Conservation (phyloP, 2,329 filamentous ascomycete genomes). For the Colletotrichum zoysiae region DNA sequence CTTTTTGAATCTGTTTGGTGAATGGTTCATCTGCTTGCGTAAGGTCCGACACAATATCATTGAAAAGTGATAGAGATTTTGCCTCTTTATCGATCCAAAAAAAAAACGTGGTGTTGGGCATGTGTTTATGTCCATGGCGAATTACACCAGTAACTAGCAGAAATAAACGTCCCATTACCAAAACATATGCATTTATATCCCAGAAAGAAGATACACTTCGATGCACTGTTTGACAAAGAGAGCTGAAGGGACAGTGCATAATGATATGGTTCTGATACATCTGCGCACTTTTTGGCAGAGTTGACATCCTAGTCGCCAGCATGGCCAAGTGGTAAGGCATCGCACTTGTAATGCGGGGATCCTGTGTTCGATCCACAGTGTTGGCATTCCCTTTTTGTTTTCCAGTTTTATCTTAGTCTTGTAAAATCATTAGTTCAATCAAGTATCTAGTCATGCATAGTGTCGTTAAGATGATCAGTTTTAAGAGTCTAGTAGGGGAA, state of each 20-base stretch:
- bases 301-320: constrained; percentile 39
- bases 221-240: neutral
- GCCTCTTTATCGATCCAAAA: too few relatives aligned
- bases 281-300: rapidly evolving
- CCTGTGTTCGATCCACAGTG: constrained; percentile 51
- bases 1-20: neutral
- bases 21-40: neutral
- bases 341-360: constrained; percentile 53
- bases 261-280: neutral
- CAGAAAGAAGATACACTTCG: neutral
- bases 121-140: neutral
- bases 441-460: too few relatives aligned
- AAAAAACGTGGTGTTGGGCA: neutral
- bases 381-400: constrained; percentile 41
- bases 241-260: neutral
- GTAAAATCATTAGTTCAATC: neutral
- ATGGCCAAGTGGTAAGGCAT: constrained; percentile 53
- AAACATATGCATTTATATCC: neutral
- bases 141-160: neutral
- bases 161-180: rapidly evolving
- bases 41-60: neutral
- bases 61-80: neutral
- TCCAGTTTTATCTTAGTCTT: rapidly evolving
- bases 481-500: neutral
- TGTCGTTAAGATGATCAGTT: too few relatives aligned